These are phyloP conservation scores for Medicago ruthenica DNA, from an alignment of 306 rosid species.

Conservation along the genomic window DNA sequence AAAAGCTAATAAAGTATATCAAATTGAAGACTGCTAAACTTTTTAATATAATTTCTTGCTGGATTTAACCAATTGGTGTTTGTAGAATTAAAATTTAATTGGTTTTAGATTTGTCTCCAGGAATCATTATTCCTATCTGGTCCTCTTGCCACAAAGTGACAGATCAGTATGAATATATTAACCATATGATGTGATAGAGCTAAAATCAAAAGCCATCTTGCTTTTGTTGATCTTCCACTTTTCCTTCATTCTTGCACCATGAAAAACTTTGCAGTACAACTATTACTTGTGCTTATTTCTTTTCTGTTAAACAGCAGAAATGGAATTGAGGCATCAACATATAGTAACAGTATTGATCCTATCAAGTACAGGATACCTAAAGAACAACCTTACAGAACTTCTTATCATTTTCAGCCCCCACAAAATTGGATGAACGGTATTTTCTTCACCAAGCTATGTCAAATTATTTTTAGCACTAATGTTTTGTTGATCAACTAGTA, in stretches of 20 bases:
- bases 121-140: conserved; percentile 1
- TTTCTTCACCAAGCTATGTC: background rate
- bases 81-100: conserved; percentile 34
- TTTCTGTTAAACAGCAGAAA: conserved; percentile 34
- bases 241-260: conserved; percentile 35
- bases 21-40: conserved; percentile 7
- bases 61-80: conserved; percentile 30
- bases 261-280: conserved; percentile 35
- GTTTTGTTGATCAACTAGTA: background rate
- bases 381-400: conserved; percentile 55
- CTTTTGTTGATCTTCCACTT: background rate
- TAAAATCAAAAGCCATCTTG: conserved; percentile 12
- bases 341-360: background rate
- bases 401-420: conserved; percentile 54
- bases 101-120: conserved; percentile 13
- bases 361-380: conserved; percentile 16
- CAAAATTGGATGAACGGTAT: conserved; percentile 59
- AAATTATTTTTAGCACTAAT: background rate
- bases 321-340: conserved; percentile 35
- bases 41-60: background rate
- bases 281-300: conserved; percentile 22
- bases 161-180: conserved; percentile 22
- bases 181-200: background rate
- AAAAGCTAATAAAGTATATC: background rate
- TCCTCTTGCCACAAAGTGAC: background rate